Conservation (phyloP, 2,329 filamentous ascomycete species). For the Botrytis pseudocinerea region DNA sequence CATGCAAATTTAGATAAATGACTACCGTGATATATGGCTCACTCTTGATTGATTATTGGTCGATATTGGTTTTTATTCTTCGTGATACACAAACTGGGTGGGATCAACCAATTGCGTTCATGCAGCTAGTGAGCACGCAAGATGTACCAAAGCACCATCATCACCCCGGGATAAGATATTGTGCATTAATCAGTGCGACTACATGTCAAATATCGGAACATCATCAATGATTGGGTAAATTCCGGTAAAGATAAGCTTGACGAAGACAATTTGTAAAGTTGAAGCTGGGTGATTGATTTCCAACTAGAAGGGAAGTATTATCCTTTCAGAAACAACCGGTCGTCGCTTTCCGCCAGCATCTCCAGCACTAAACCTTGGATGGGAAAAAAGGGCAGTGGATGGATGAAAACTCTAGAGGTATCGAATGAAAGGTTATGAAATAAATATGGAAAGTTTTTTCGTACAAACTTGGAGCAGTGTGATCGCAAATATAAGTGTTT, state of each 20-base stretch:
- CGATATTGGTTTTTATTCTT: background rate
- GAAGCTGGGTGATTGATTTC: background rate
- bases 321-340: background rate
- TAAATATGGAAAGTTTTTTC: background rate
- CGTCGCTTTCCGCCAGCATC: background rate
- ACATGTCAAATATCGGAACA: background rate
- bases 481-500: background rate
- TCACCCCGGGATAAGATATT: background rate
- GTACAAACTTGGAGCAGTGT: background rate
- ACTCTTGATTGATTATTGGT: background rate
- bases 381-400: background rate
- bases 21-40: background rate
- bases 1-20: background rate
- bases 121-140: constrained; percentile 2
- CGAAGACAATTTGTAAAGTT: background rate
- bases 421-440: background rate
- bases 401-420: background rate
- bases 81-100: background rate
- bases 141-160: constrained; percentile 14
- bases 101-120: background rate
- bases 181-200: background rate
- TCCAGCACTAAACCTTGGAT: background rate
- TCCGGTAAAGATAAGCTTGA: background rate
- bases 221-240: background rate
- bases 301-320: background rate